phyloP scores from a whole-genome alignment of 306 rosid species.

The Vigna mungo region DNA sequence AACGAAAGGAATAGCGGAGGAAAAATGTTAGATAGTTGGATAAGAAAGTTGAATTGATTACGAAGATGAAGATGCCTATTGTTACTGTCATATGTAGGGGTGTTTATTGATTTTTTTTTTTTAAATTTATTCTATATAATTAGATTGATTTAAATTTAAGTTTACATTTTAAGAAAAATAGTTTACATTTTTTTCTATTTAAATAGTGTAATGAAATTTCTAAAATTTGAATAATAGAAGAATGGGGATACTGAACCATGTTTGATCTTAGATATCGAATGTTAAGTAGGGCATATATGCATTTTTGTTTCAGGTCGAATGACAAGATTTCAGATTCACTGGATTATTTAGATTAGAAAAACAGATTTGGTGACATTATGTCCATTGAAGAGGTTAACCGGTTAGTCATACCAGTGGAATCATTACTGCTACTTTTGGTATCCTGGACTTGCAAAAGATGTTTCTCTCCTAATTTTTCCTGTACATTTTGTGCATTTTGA shows the following conservation, averaged over 20 bases:
- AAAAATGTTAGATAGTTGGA: conserved; percentile 31
- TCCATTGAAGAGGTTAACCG: conserved; percentile 5
- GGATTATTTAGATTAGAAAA: conserved; percentile 16
- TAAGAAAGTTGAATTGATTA: conserved; percentile 9
- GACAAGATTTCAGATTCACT: background rate
- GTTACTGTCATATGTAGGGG: background rate
- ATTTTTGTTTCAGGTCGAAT: conserved; percentile 25
- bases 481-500: conserved; percentile 13
- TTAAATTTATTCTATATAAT: too few relatives aligned
- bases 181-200: too few relatives aligned
- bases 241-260: conserved; percentile 9
- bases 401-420: conserved; percentile 24
- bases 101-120: too few relatives aligned
- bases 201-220: background rate
- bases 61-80: conserved; percentile 1
- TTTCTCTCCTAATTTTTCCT: conserved; percentile 32
- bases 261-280: conserved; percentile 18
- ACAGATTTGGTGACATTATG: background rate
- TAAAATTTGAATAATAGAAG: conserved; percentile 1
- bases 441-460: conserved; percentile 20
- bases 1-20: conserved; percentile 14
- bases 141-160: too few relatives aligned
- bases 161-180: too few relatives aligned
- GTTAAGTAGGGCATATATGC: conserved; percentile 9
- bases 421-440: background rate